Conservation (phyloP, 2,329 filamentous ascomycete species). For the Aaosphaeria pasadenensis region DNA sequence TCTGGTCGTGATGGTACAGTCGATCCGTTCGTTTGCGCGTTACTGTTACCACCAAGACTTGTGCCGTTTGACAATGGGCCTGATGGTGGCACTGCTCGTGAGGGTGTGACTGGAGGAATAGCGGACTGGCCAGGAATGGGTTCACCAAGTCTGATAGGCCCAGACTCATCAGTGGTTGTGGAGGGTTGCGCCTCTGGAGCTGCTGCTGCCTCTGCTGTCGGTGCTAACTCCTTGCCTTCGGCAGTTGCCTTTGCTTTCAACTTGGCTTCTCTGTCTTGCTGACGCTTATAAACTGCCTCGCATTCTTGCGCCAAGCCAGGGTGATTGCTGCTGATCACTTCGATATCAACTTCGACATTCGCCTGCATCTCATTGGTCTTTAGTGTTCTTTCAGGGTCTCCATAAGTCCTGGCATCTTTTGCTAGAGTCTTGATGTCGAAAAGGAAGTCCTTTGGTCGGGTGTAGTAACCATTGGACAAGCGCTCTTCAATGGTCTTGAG, state of each 20-base stretch:
- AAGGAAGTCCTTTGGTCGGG: conserved; percentile 83
- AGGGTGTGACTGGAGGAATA: conserved; percentile 44
- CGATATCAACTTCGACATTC: conserved; percentile 93
- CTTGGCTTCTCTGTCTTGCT: conserved; percentile 62
- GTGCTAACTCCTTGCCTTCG: conserved; percentile 37
- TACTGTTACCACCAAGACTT: conserved; percentile 28
- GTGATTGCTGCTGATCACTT: conserved; percentile 65
- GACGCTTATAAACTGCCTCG: conserved; percentile 71
- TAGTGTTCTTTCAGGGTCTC: conserved; percentile 78
- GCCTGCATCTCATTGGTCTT: conserved; percentile 89
- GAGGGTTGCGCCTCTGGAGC: conserved; percentile 42
- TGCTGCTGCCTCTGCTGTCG: conserved; percentile 36
- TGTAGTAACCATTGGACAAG: conserved; percentile 95
- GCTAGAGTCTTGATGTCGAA: conserved; percentile 81
- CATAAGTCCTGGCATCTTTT: conserved; percentile 77
- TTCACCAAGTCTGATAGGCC: conserved; percentile 59
- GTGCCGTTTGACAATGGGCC: conserved; percentile 61
- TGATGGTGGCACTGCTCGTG: conserved; percentile 36
- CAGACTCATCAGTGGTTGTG: conserved; percentile 42
- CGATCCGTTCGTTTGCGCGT: conserved; percentile 41
- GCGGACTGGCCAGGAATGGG: conserved; percentile 53
- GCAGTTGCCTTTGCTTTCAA: conserved; percentile 41
- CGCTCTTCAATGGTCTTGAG: conserved; percentile 91
- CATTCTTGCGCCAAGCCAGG: conserved; percentile 68
- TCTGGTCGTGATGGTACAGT: conserved; percentile 37